phyloP scores from a whole-genome alignment of 2,329 filamentous ascomycete genomes.

The Aspergillus pseudoviridinutans region DNA sequence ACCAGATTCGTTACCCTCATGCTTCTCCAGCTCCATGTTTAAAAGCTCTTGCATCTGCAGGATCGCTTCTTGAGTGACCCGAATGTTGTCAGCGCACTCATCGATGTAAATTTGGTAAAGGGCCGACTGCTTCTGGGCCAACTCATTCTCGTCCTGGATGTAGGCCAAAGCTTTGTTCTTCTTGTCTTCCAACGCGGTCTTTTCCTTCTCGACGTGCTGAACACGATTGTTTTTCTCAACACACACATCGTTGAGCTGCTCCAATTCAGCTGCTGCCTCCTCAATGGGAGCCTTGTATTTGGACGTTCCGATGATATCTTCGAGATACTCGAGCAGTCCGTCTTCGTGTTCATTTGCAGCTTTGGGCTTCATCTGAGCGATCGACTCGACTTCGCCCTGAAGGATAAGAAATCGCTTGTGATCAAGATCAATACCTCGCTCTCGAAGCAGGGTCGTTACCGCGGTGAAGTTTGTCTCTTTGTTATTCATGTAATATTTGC shows the following conservation, averaged over 20 bases:
- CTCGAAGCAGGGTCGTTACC: slow-evolving; percentile 81
- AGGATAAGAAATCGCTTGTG: slow-evolving; percentile 97
- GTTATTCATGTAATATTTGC: slow-evolving; percentile 95
- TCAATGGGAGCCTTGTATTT: slow-evolving; percentile 98
- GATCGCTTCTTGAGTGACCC: slow-evolving; percentile 84
- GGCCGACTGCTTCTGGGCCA: slow-evolving; percentile 81
- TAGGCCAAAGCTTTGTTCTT: slow-evolving; percentile 90
- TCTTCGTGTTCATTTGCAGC: slow-evolving; percentile 94
- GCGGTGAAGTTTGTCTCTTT: slow-evolving; percentile 87
- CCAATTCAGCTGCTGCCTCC: slow-evolving; percentile 83
- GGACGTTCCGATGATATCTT: slow-evolving; percentile 97
- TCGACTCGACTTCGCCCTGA: slow-evolving; percentile 96
- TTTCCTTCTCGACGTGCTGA: slow-evolving; percentile 97
- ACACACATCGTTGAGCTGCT: slow-evolving; percentile 89
- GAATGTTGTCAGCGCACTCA: slow-evolving; percentile 83
- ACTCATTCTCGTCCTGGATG: slow-evolving; percentile 88
- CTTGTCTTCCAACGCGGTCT: slow-evolving; percentile 86
- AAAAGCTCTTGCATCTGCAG: slow-evolving; percentile 85
- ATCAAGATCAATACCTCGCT: slow-evolving; percentile 88
- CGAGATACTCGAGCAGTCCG: slow-evolving; percentile 89
- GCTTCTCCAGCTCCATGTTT: slow-evolving; percentile 83
- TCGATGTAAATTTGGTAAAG: slow-evolving; percentile 89
- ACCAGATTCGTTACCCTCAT: slow-evolving; percentile 80
- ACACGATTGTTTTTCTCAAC: slow-evolving; percentile 92
- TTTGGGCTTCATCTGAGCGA: slow-evolving; percentile 98